Conservation (phyloP, 1,139 yeast genomes). For the Eremothecium gossypii region DNA sequence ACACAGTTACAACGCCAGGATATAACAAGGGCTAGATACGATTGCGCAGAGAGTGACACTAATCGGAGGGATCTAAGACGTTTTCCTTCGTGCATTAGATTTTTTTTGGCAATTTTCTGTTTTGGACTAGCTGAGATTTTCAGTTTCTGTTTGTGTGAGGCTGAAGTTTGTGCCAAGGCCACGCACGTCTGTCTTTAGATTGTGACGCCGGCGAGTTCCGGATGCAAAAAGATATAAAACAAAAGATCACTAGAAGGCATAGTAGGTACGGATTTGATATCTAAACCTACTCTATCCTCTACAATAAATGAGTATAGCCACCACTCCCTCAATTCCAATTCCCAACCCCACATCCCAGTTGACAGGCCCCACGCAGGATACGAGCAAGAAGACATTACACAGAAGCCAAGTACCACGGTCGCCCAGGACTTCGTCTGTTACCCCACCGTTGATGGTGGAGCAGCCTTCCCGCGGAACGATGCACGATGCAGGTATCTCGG, state of each 20-base stretch:
- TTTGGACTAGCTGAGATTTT: background rate
- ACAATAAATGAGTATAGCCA: constrained; percentile 4
- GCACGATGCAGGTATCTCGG: background rate
- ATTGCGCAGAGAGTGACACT: too few species aligned
- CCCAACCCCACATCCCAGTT: constrained; percentile 2
- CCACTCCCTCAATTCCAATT: constrained; percentile 3
- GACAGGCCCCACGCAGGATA: constrained; percentile 2
- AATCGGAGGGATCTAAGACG: too few species aligned
- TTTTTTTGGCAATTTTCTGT: too few species aligned
- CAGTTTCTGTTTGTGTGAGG: constrained; percentile 4
- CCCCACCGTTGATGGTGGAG: constrained; percentile 3
- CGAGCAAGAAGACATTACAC: background rate
- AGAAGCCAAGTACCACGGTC: background rate
- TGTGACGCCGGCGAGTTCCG: background rate
- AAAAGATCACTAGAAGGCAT: background rate
- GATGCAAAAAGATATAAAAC: constrained; percentile 1
- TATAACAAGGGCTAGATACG: too few species aligned
- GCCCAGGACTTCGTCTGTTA: background rate
- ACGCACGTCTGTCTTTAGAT: constrained; percentile 4
- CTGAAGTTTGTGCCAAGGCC: constrained; percentile 4
- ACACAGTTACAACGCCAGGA: too few species aligned
- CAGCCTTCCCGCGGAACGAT: background rate
- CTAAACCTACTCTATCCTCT: constrained; percentile 2
- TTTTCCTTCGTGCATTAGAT: too few species aligned
- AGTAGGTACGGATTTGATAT: background rate